Base-by-base conservation (phyloP, 768 basidiomycete species). In the Cubamyces lactineus region DNA sequence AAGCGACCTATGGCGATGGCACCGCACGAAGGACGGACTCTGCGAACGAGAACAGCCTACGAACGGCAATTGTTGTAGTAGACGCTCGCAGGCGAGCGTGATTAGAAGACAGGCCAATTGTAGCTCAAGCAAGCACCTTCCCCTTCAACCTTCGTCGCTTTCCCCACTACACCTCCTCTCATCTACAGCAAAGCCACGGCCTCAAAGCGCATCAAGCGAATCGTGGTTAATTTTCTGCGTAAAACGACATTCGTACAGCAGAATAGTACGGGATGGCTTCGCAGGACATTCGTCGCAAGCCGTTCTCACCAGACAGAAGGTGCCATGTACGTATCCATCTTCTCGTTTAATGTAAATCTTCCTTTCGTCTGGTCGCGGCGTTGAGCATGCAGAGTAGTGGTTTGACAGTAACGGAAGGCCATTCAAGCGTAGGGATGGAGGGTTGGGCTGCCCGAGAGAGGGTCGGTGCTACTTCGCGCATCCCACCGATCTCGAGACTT, bases 321-420 rank as follows among this genome's bases (percentile, higher is more conserved):
- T 64, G 63, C 48, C 63, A 64, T 57, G 63, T 64, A 60, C 51
- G 62, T 62, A 5, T 28, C 7, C 45, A 15, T 9, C 3, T 24
- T 16, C 23, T 24, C 9, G 21, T 23, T 23, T 6, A n/a, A 19
- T 23, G 13, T 13, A 41, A 17, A 7, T 34, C 26, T 2, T 30
- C n/a, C 2, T 15, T 40, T 24, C 30, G 30, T 5, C 5, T 13
- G 8, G 23, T 17, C 43, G 16, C 1, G 21, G 17, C 56, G 43
- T 51, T 54, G 23, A 59, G 28, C 39, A 28, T 46, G 41, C 2
- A 16, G 45, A 17, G 2, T 42, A 64, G 63, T 64, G 63, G 63
- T 64, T 60, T 19, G 63, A 64, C 49, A 42, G 21, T 30, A 59
- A 59, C n/a, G 63, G 63, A 17, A 48, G 63, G 38, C 58, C 58